Evolutionary conservation across 768 basidiomycete species (phyloP).

Genomic region (Xerocomellus intermedius): DNA sequence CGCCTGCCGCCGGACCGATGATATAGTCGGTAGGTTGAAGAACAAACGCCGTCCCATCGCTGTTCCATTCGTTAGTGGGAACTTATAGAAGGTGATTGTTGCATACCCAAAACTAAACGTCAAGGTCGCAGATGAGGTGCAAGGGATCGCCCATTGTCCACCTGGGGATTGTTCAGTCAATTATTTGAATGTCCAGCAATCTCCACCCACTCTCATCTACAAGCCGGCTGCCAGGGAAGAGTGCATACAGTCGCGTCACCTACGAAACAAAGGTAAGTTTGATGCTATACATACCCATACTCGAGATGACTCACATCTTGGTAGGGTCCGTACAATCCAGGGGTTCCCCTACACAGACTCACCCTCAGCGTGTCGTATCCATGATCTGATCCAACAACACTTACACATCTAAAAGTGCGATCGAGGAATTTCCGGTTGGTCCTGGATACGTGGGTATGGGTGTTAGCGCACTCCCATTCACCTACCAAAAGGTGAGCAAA

Average conservation of each 20-base stretch:
- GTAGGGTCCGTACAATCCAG: slow-evolving; percentile 74
- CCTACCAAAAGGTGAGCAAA: slow-evolving; percentile 35
- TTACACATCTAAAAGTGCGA: slow-evolving; percentile 75
- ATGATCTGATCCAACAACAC: slow-evolving; percentile 24
- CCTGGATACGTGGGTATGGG: slow-evolving; percentile 66
- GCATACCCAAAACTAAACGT: slow-evolving; percentile 70
- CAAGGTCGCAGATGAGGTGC: slow-evolving; percentile 55
- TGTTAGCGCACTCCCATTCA: slow-evolving; percentile 51
- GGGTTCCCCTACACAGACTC: slow-evolving; percentile 51
- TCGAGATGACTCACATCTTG: slow-evolving; percentile 55
- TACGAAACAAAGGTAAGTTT: slow-evolving; percentile 27
- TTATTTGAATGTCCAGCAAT: not conserved
- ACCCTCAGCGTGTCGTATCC: not conserved
- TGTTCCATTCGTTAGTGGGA: slow-evolving; percentile 7
- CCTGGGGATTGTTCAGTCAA: slow-evolving; percentile 25
- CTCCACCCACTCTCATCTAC: slow-evolving; percentile 53
- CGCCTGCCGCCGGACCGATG: slow-evolving; percentile 63
- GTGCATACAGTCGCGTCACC: slow-evolving; percentile 66
- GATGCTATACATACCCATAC: not conserved
- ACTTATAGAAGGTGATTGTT: not conserved
- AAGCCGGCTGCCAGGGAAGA: slow-evolving; percentile 62
- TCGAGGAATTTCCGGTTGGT: slow-evolving; percentile 50
- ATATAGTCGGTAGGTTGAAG: slow-evolving; percentile 76
- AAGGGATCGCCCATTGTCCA: slow-evolving; percentile 79
- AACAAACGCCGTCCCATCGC: slow-evolving; percentile 44